Percentiles rank a stretch among this genome's conserved stretches.
These are phyloP conservation scores for Blepharisma stoltei DNA, from an alignment of 73 alveolate species.

Conservation along the genomic window DNA sequence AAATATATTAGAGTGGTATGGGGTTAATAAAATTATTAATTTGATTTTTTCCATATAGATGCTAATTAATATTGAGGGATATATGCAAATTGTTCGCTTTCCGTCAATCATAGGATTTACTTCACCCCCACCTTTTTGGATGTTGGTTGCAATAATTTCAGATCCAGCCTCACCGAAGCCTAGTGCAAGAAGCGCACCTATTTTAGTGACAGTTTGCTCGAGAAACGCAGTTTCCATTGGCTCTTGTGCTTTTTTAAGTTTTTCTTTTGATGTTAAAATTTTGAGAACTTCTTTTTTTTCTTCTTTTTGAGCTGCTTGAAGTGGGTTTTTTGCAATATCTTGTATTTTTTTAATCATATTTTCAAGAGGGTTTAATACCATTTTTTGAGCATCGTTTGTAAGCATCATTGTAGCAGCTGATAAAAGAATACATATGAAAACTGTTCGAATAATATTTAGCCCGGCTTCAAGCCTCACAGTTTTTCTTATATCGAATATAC, in stretches of 20 bases:
- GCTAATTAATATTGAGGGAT: no score
- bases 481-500: not conserved
- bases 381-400: slow-evolving; percentile 30
- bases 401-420: slow-evolving; percentile 43
- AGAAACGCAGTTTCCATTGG: slow-evolving; percentile 77
- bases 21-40: no score
- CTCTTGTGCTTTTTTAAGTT: slow-evolving; percentile 24
- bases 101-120: slow-evolving; percentile 97
- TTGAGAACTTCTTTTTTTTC: slow-evolving; percentile 35
- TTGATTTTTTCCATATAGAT: no score
- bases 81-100: slow-evolving; percentile 83
- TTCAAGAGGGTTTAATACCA: slow-evolving; percentile 51
- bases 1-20: no score
- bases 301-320: slow-evolving; percentile 55
- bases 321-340: slow-evolving; percentile 47
- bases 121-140: slow-evolving; percentile 82
- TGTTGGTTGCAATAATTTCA: slow-evolving; percentile 86
- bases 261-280: not conserved
- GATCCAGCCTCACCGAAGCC: slow-evolving; percentile 91
- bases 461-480: slow-evolving; percentile 27
- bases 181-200: slow-evolving; percentile 78
- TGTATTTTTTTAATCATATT: slow-evolving; percentile 45
- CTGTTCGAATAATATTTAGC: slow-evolving; percentile 40
- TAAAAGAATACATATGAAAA: slow-evolving; percentile 45
- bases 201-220: slow-evolving; percentile 82